Evolutionary conservation across 768 basidiomycete species (phyloP).

Genomic region (Goffeauzyma gilvescens): DNA sequence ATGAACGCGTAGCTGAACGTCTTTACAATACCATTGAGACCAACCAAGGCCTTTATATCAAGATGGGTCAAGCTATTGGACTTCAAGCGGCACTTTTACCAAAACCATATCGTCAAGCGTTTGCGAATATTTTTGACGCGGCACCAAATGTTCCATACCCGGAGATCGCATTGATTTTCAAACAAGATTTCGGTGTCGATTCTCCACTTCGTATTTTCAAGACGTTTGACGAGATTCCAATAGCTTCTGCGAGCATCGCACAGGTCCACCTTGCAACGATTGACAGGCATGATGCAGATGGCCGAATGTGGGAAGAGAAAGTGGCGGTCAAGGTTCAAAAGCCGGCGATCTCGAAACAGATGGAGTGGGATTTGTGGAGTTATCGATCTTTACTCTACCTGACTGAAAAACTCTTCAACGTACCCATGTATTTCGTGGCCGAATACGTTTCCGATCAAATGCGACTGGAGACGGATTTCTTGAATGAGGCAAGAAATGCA

Average conservation of each 20-base stretch:
- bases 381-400: slow-evolving; percentile 33
- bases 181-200: slow-evolving; percentile 34
- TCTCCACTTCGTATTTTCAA: slow-evolving; percentile 59
- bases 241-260: slow-evolving; percentile 78
- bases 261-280: slow-evolving; percentile 72
- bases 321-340: slow-evolving; percentile 89
- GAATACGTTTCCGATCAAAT: slow-evolving; percentile 52
- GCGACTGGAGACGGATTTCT: slow-evolving; percentile 63
- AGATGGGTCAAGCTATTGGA: slow-evolving; percentile 27
- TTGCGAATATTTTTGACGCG: slow-evolving; percentile 66
- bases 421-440: slow-evolving; percentile 39
- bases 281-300: slow-evolving; percentile 25
- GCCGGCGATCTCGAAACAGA: slow-evolving; percentile 66
- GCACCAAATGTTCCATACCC: slow-evolving; percentile 67
- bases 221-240: slow-evolving; percentile 52
- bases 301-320: slow-evolving; percentile 35
- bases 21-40: slow-evolving; percentile 54
- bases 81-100: slow-evolving; percentile 74
- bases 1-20: slow-evolving; percentile 63
- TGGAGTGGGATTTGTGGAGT: slow-evolving; percentile 42
- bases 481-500: slow-evolving; percentile 61
- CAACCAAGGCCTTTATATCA: slow-evolving; percentile 44
- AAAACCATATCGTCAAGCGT: slow-evolving; percentile 58
- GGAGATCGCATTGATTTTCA: slow-evolving; percentile 45
- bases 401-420: slow-evolving; percentile 48